Base-by-base conservation (phyloP, 495 filamentous ascomycete genomes). In the Aspergillus indologenus region DNA sequence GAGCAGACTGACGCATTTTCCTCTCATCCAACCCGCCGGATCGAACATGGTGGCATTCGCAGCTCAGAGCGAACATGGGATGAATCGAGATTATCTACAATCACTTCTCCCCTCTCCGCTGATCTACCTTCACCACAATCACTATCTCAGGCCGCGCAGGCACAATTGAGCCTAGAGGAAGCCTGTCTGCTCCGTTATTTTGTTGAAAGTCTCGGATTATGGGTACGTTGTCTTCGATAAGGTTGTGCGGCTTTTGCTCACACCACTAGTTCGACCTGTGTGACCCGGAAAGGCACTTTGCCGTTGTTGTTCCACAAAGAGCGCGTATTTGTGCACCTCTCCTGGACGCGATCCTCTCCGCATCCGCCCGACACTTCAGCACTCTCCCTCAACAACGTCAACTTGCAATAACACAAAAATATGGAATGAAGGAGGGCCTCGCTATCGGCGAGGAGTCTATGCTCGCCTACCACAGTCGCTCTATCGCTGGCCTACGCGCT, bases 381-480 rank as follows among this genome's bases (percentile, higher is more conserved):
- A 64, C 62, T 14, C 58, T 64, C 3, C 48, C 58, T 29, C 20
- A 45, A 19, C 6, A 45, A 19, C 49, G 48, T 22, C 62, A 64
- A 57, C 47, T 57, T 21, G 53, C 47, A 34, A 57, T 48, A 15
- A 57, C 53, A 1, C 47, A 23, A 0, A 20, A 52, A 21, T 48
- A 60, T 5, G 57, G 61, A 18, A 34, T 64, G 14, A 29, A 54
- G 9, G 18, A 57, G 12, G 50, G 59, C 21, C 48, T 60, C 8
- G 53, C 59, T 7, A 64, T 64, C 17, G 56, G 53, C 24, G 61
- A 64, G 54, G 58, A 64, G 18, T 60, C 66, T 5, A 58, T 65
- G 11, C 57, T 66, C 7, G 48, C 62, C 21, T 71, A 71, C 47
- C 69, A 71, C 21, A 63, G 54, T 22, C 54, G 59, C 53, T 61